Evolutionary conservation across 2,329 filamentous ascomycete genomes (phyloP), one percentile per base, ranked within the genome.

Genomic region (Podosphaera aphanis): DNA sequence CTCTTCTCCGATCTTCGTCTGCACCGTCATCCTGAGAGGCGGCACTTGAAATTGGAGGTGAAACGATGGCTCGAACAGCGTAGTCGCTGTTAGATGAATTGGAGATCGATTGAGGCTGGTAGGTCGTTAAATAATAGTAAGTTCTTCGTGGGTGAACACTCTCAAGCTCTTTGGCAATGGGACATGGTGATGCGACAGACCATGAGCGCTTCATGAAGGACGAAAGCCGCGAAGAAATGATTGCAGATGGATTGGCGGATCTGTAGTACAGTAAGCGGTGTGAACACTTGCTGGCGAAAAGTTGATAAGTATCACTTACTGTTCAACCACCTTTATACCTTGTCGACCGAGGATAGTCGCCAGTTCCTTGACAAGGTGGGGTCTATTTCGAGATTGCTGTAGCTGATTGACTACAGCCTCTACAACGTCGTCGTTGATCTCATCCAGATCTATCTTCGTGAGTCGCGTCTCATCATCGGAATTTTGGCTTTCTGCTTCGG

Each of bases 101-200:
- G 2, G 84, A 83, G 18, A 95, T 74, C 33, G 83, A 75, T 59
- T 88, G 83, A 58, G 80, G 83, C 41, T 82, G 77, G 57, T 72
- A 79, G n/a, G 82, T 93, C 35, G 84, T 93, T 49, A 98, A 73
- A 64, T 86, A 95, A 65, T 92, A 95, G 67, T 93, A 95, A 41
- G 92, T 86, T 62, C 90, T 83, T 59, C 88, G 81, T 18, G 90
- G 90, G 60, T 95, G 88, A 37, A 88, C 80, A 36, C 82, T 78
- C 60, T 94, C 84, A 46, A 94, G 74, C 63, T 93, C 84, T 65
- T 95, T 95, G 44, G 83, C 83, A 46, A 95, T 66, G 2, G 90
- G 88, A 62, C 90, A 95, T 45, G 81, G 83, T 44, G 79, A 70
- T 44, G 78, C 65, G 6, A 79, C 74, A 23, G 75, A 82, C 86